phyloP scores from a whole-genome alignment of 2,329 filamentous ascomycete genomes.

The Sporothrix curviconia region DNA sequence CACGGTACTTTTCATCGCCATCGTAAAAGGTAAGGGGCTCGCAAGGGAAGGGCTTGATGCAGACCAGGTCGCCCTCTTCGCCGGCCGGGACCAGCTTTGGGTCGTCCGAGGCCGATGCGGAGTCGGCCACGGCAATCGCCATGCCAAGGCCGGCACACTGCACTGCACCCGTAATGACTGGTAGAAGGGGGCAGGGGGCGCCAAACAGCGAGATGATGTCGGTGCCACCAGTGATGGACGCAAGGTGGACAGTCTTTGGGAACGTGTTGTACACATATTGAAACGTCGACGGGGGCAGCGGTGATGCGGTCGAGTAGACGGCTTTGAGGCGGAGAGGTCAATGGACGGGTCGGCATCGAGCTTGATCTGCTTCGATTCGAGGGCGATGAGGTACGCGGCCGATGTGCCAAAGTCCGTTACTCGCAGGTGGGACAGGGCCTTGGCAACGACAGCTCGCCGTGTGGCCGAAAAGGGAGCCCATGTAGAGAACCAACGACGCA shows the following conservation, averaged over 20 bases:
- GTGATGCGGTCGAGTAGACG: conserved; percentile 91
- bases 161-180: conserved; percentile 67
- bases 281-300: conserved; percentile 88
- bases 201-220: conserved; percentile 96
- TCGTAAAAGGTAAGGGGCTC: conserved; percentile 86
- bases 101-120: conserved; percentile 47
- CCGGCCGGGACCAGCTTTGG: conserved; percentile 45
- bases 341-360: conserved; percentile 50
- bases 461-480: conserved; percentile 84
- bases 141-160: conserved; percentile 74
- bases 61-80: conserved; percentile 81
- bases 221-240: conserved; percentile 90
- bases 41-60: conserved; percentile 77
- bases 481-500: conserved; percentile 78
- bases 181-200: conserved; percentile 68
- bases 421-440: conserved; percentile 70
- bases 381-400: conserved; percentile 83
- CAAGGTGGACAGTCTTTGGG: conserved; percentile 72
- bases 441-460: conserved; percentile 75
- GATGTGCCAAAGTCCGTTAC: conserved; percentile 95
- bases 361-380: conserved; percentile 69
- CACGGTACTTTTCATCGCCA: conserved; percentile 69
- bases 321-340: conserved; percentile 64
- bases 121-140: conserved; percentile 60
- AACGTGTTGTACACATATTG: conserved; percentile 82